Conservation (phyloP, 2,329 filamentous ascomycete species). For the Cladosporium sp. region DNA sequence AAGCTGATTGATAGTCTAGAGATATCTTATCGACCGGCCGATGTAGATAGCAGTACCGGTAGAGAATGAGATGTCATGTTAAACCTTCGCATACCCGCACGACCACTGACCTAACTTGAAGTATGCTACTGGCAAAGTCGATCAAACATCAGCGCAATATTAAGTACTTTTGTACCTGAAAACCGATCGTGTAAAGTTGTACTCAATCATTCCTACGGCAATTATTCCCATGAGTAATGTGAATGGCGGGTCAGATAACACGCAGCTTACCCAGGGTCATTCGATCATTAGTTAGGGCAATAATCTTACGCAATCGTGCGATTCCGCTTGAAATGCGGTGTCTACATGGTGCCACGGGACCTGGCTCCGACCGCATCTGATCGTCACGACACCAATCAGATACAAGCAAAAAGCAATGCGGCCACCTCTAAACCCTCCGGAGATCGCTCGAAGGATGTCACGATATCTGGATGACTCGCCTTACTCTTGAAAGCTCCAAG, state of each 20-base stretch:
- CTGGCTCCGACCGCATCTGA: neutral
- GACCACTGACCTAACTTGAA: neutral
- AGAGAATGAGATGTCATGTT: neutral
- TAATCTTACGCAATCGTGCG: neutral
- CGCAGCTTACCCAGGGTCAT: neutral
- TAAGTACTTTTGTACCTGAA: neutral
- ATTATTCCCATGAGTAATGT: neutral
- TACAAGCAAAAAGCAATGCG: neutral
- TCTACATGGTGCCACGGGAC: neutral
- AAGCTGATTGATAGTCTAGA: neutral
- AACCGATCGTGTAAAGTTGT: neutral
- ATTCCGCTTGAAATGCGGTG: neutral
- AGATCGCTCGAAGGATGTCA: neutral
- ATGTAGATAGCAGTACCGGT: neutral
- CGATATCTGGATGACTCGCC: neutral
- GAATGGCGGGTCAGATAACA: neutral
- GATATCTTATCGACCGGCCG: neutral
- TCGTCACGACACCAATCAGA: neutral
- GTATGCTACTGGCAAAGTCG: neutral
- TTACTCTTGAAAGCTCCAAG: neutral
- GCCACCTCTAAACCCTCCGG: neutral
- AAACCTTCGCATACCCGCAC: neutral
- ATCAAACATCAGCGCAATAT: neutral
- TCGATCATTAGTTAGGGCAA: neutral
- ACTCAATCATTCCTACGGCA: neutral